Evolutionary conservation across 1,284 basidiomycete species (phyloP).

Genomic region (Gymnopus androsaceus): DNA sequence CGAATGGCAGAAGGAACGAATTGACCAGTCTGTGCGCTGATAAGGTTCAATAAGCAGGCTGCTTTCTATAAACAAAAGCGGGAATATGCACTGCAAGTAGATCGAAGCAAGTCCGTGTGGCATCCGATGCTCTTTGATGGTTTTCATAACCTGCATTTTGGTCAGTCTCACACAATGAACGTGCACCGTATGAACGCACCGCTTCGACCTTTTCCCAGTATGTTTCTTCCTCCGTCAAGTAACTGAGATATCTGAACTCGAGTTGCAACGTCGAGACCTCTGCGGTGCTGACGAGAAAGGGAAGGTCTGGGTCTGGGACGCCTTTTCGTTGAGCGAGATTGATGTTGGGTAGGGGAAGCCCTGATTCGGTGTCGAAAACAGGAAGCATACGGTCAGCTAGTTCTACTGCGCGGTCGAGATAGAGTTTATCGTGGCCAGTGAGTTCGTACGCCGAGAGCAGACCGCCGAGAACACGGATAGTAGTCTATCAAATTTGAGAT

Average conservation of each 20-base stretch:
- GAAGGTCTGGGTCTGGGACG: slow-evolving; percentile 65
- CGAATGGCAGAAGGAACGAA: slow-evolving; percentile 82
- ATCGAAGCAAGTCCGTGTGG: slow-evolving; percentile 82
- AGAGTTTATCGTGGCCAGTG: slow-evolving; percentile 63
- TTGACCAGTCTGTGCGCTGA: slow-evolving; percentile 64
- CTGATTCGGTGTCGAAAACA: slow-evolving; percentile 80
- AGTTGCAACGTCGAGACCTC: slow-evolving; percentile 86
- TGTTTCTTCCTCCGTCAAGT: slow-evolving; percentile 72
- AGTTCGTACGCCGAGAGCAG: slow-evolving; percentile 84
- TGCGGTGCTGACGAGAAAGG: slow-evolving; percentile 76
- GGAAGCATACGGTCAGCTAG: slow-evolving; percentile 86
- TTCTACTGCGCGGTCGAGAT: slow-evolving; percentile 76
- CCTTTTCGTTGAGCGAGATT: slow-evolving; percentile 74
- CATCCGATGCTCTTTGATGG: slow-evolving; percentile 64
- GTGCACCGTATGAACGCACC: slow-evolving; percentile 37
- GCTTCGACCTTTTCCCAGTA: slow-evolving; percentile 87
- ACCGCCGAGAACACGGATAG: slow-evolving; percentile 47
- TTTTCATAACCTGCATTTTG: slow-evolving; percentile 63
- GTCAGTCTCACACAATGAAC: neutral
- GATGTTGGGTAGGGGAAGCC: slow-evolving; percentile 79
- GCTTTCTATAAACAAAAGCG: neutral
- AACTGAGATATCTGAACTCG: slow-evolving; percentile 88
- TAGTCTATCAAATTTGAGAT: slow-evolving; percentile 30
- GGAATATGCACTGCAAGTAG: slow-evolving; percentile 67
- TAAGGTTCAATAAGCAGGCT: neutral